These are phyloP conservation scores for Marasmius sp. DNA, from an alignment of 1,284 basidiomycete genomes.

Conservation along the genomic window DNA sequence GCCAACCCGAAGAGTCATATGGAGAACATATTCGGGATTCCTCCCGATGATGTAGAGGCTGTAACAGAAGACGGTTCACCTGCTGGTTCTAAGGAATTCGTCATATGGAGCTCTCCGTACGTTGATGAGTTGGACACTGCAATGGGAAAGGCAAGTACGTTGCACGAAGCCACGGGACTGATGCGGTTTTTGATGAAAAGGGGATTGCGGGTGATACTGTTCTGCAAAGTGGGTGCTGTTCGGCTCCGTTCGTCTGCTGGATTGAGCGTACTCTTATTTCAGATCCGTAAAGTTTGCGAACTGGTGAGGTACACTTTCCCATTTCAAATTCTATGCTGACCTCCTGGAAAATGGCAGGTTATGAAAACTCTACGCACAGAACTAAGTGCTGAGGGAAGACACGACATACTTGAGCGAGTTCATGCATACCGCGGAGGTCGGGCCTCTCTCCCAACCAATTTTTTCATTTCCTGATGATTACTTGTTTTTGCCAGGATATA, in stretches of 20 bases:
- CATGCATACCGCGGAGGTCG: conserved; percentile 85
- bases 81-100: conserved; percentile 74
- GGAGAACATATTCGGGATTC: conserved; percentile 72
- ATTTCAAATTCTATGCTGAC: background rate
- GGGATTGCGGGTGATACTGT: conserved; percentile 82
- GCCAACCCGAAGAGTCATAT: conserved; percentile 79
- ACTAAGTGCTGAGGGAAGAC: conserved; percentile 72
- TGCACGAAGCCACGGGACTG: conserved; percentile 72
- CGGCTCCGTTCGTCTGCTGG: too few species aligned
- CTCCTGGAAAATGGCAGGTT: conserved; percentile 39
- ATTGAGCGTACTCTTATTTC: too few species aligned
- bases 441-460: background rate
- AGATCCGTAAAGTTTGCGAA: conserved; percentile 84
- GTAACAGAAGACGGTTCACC: conserved; percentile 86
- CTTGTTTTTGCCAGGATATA: background rate
- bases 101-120: conserved; percentile 77
- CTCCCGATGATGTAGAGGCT: conserved; percentile 61
- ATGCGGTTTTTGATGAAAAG: conserved; percentile 83
- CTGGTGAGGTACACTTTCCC: conserved; percentile 45
- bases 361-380: conserved; percentile 81
- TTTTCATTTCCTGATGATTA: background rate
- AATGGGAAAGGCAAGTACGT: conserved; percentile 60
- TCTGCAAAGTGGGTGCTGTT: conserved; percentile 68
- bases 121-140: conserved; percentile 59
- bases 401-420: conserved; percentile 77